These are phyloP conservation scores for Sporothrix variecibatus DNA, from an alignment of 2,329 filamentous ascomycete genomes.

Conservation along the genomic window DNA sequence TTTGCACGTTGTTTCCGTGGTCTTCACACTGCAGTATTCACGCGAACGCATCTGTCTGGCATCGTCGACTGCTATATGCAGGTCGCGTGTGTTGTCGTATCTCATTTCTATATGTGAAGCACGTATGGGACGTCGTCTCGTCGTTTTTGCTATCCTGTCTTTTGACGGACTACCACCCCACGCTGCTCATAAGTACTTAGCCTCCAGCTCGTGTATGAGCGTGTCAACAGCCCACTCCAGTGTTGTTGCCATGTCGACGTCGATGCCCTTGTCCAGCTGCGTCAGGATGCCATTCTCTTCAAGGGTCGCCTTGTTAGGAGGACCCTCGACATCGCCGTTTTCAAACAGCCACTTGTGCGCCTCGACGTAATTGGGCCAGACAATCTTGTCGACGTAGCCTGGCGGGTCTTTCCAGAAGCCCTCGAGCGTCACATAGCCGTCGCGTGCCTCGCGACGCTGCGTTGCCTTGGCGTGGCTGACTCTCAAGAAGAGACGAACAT, in stretches of 20 bases:
- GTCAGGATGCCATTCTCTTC: constrained; percentile 48
- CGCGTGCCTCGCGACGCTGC: constrained; percentile 65
- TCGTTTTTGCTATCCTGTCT: not conserved
- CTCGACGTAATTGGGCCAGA: constrained; percentile 91
- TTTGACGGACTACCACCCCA: not conserved
- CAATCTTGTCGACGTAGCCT: constrained; percentile 88
- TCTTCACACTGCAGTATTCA: not conserved
- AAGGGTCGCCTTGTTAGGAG: constrained; percentile 49
- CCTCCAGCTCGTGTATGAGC: constrained; percentile 52
- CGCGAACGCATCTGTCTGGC: too few relatives aligned
- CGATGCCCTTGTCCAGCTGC: constrained; percentile 48
- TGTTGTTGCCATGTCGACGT: constrained; percentile 61
- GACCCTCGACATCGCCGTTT: constrained; percentile 64
- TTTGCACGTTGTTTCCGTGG: not conserved
- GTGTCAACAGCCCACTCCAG: constrained; percentile 69
- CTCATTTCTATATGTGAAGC: not conserved
- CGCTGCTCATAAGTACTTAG: not conserved
- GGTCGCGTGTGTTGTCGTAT: not conserved
- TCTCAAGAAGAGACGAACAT: constrained; percentile 77
- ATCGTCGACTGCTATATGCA: too few relatives aligned
- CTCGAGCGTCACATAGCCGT: constrained; percentile 77
- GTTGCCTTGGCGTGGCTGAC: constrained; percentile 67
- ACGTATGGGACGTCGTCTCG: not conserved
- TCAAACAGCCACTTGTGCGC: constrained; percentile 82
- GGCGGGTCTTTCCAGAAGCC: constrained; percentile 96